A percentile compares a stretch with the other conserved stretches of the same genome.
These are phyloP conservation scores for Cantharellus cinnabarinus DNA, from an alignment of 768 basidiomycete species.

Conservation along the genomic window DNA sequence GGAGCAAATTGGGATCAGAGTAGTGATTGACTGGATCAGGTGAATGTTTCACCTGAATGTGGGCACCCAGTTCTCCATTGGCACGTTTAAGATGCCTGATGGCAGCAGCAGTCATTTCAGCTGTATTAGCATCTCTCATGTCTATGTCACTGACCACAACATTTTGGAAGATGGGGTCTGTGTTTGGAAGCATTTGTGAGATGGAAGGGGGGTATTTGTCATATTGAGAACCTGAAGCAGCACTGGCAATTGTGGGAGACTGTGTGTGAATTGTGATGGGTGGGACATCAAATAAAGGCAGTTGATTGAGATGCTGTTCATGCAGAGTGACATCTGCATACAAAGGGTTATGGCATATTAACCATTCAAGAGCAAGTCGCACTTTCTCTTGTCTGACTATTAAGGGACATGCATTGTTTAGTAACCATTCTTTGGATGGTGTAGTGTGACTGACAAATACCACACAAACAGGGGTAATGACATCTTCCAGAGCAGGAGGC, in stretches of 20 bases:
- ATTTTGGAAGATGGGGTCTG: neutral
- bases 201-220: neutral
- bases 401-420: conserved; percentile 5
- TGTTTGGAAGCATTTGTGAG: too few species aligned
- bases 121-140: neutral
- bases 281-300: neutral
- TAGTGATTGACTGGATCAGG: conserved; percentile 6
- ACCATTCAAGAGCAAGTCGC: conserved; percentile 2
- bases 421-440: conserved; percentile 7
- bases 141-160: neutral
- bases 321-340: too few species aligned
- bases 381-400: conserved; percentile 4
- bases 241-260: neutral
- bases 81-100: conserved; percentile 3
- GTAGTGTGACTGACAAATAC: conserved; percentile 6
- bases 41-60: too few species aligned
- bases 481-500: conserved; percentile 9
- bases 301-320: conserved; percentile 1
- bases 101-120: conserved; percentile 2
- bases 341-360: conserved; percentile 6
- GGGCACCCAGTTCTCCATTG: conserved; percentile 1
- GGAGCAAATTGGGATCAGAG: conserved; percentile 7
- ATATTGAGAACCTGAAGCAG: conserved; percentile 1
- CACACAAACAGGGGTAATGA: conserved; percentile 8
- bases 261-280: conserved; percentile 1